Evolutionary conservation across 148 eudicot genomes (phyloP), one percentile per base, ranked within the genome.

Genomic region (Chenopodium quinoa): DNA sequence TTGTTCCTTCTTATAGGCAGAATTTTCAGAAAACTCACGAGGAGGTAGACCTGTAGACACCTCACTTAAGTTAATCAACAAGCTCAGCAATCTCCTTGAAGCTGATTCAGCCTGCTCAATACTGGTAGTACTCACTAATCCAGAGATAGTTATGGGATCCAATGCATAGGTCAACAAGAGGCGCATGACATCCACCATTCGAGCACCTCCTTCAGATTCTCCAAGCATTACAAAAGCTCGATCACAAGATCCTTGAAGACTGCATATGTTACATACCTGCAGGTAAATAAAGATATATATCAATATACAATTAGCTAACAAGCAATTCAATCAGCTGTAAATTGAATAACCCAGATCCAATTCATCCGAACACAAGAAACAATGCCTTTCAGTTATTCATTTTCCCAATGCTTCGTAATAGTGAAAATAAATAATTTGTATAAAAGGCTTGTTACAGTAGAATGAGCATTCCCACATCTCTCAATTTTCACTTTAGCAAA

Each of bases 131-230:
- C 79, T 88, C 74, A 62, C 82, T 29, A 85, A 91, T 67, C 84
- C 90, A 32, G 90, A 86, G 75, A 83, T 76, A 81, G 89, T 90
- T 71, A 78, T 71, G 20, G 96, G 92, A 62, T 96, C 95, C 54
- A 93, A 88, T 64, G 95, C 98, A 87, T 89, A 92, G 56, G 82
- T 73, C 73, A 93, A 75, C 82, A 96, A 88, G 68, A 96, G 85
- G 22, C 99, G 94, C 88, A 96, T 88, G n/a, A 96, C 78, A 86
- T 96, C 99, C 77, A 93, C 93, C 32, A 97, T 96, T 8, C 92
- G 88, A 58, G 93, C 93, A 78, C 73, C 89, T 76, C 86, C 85
- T 85, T 92, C 97, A 79, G 91, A 78, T 32, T 90, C 95, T 27
- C 88, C 87, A 29, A 89, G 86, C 78, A 82, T 78, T 66, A 92